These are phyloP conservation scores for Ceratobasidium theobromae DNA, from an alignment of 1,284 basidiomycete species.

Conservation along the genomic window DNA sequence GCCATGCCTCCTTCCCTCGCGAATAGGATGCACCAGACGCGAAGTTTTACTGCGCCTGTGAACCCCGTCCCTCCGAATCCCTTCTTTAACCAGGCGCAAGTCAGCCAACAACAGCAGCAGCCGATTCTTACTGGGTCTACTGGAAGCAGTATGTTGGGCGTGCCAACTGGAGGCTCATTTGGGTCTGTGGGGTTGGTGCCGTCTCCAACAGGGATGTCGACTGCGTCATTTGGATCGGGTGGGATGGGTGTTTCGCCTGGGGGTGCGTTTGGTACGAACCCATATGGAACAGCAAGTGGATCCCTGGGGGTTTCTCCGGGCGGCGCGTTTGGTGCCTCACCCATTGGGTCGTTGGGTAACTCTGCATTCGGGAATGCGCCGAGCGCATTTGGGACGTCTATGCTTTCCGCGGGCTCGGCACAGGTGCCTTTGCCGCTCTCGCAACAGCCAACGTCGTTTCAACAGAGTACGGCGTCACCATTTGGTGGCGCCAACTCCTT, in stretches of 20 bases:
- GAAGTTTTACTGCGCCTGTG: slow-evolving; percentile 22
- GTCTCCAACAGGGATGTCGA: background rate
- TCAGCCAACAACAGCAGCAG: slow-evolving; percentile 5
- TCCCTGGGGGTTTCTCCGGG: no score
- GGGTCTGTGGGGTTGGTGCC: background rate
- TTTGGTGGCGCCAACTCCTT: background rate
- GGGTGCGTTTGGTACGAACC: no score
- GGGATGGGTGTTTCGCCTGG: no score
- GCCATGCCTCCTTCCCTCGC: slow-evolving; percentile 7
- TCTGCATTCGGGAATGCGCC: no score
- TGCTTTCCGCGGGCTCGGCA: background rate
- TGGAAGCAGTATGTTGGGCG: slow-evolving; percentile 21
- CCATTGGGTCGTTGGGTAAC: no score
- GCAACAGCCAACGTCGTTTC: slow-evolving; percentile 9
- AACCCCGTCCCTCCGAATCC: slow-evolving; percentile 8
- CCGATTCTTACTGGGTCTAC: slow-evolving; percentile 2
- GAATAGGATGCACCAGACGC: slow-evolving; percentile 16
- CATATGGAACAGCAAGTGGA: no score
- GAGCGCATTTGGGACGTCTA: slow-evolving; percentile 12
- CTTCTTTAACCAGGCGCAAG: slow-evolving; percentile 13
- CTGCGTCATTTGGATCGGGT: no score
- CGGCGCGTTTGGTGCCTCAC: slow-evolving; percentile 8
- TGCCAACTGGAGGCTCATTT: slow-evolving; percentile 5
- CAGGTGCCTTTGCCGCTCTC: background rate
- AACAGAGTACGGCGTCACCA: background rate